These are phyloP conservation scores for Kwoniella dendrophila DNA, from an alignment of 768 basidiomycete genomes.

Conservation along the genomic window DNA sequence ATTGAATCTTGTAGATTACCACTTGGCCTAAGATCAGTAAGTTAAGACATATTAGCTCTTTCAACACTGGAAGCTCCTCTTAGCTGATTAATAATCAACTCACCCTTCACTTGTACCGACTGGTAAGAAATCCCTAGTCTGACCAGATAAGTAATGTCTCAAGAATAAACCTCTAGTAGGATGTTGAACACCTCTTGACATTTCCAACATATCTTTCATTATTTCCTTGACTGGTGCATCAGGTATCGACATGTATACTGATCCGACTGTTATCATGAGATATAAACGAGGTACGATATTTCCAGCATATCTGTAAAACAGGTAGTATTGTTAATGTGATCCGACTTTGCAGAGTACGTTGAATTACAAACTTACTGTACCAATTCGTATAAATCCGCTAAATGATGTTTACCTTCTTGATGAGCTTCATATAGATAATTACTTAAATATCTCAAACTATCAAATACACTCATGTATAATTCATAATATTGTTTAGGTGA, in stretches of 20 bases:
- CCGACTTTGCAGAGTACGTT: too few relatives aligned
- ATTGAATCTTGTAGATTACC: constrained; percentile 95
- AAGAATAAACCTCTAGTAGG: constrained; percentile 96
- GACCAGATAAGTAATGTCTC: constrained; percentile 93
- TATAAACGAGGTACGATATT: constrained; percentile 59
- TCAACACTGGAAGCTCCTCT: too few relatives aligned
- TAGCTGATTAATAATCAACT: too few relatives aligned
- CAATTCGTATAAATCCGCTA: constrained; percentile 97
- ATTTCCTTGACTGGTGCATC: constrained; percentile 98
- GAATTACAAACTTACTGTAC: constrained; percentile 75
- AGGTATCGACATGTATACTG: constrained; percentile 97
- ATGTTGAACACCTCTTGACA: constrained; percentile 95
- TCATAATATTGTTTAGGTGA: constrained; percentile 96
- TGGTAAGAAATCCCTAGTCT: constrained; percentile 94
- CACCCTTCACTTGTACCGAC: constrained; percentile 82
- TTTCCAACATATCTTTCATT: constrained; percentile 99
- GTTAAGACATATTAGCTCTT: not conserved
- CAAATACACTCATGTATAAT: constrained; percentile 98
- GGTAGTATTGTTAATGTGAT: not conserved
- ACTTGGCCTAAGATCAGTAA: constrained; percentile 63
- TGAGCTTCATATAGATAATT: constrained; percentile 98
- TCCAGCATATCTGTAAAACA: constrained; percentile 40
- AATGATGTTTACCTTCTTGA: constrained; percentile 83
- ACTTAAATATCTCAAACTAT: constrained; percentile 82
- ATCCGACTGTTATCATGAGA: constrained; percentile 99